A percentile compares a stretch with the other conserved stretches of the same genome.
These are phyloP conservation scores for Sarocladiaceae sp. DNA, from an alignment of 2,329 filamentous ascomycete genomes.

Conservation along the genomic window DNA sequence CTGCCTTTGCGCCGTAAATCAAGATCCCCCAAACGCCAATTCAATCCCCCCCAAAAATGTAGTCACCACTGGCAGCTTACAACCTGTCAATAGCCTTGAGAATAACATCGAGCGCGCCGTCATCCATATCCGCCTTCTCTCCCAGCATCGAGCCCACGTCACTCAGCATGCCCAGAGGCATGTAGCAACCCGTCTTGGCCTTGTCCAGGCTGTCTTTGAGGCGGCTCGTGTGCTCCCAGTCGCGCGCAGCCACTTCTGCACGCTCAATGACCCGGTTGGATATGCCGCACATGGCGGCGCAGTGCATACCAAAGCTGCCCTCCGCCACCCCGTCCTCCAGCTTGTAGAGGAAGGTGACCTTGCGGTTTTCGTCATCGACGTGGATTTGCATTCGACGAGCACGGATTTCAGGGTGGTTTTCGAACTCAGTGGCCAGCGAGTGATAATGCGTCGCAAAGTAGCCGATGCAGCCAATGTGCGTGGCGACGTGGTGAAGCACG, in stretches of 20 bases:
- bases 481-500: constrained; percentile 91
- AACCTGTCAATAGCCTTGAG: constrained; percentile 54
- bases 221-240: constrained; percentile 92
- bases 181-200: constrained; percentile 70
- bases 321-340: constrained; percentile 91
- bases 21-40: too few relatives aligned
- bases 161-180: constrained; percentile 80
- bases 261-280: constrained; percentile 72
- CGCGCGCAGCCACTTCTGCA: constrained; percentile 80
- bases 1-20: too few relatives aligned
- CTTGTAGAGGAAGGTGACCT: constrained; percentile 96
- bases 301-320: constrained; percentile 98
- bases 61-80: too few relatives aligned
- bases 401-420: constrained; percentile 77
- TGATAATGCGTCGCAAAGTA: constrained; percentile 99
- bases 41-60: too few relatives aligned
- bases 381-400: constrained; percentile 90
- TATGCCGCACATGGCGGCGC: constrained; percentile 96
- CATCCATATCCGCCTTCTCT: constrained; percentile 42
- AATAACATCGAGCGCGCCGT: constrained; percentile 52
- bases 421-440: constrained; percentile 85
- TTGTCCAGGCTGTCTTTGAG: constrained; percentile 83
- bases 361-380: constrained; percentile 75
- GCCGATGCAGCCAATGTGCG: constrained; percentile 85
- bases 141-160: constrained; percentile 76